Percentiles rank a stretch among this genome's conserved stretches.
Conservation (phyloP, 441 rosid genomes). For the Pelargonium exstipulatum region DNA sequence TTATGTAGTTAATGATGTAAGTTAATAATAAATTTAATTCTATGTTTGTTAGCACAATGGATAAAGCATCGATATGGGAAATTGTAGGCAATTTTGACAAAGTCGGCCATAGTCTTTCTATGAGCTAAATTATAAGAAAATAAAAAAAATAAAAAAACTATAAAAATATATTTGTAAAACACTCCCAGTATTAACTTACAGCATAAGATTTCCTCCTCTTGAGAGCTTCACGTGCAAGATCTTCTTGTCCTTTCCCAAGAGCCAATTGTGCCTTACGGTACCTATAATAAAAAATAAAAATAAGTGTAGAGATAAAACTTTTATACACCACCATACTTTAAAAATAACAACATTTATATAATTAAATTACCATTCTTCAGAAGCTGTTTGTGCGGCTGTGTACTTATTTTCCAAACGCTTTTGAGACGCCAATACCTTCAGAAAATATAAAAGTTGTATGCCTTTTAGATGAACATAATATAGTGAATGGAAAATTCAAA, state of each 20-base stretch:
- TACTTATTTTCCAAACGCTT: conserved; percentile 86
- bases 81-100: no score
- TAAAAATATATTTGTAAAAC: no score
- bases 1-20: no score
- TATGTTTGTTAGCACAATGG: no score
- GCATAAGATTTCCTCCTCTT: conserved; percentile 86
- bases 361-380: conserved; percentile 71
- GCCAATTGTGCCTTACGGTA: conserved; percentile 96
- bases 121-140: no score
- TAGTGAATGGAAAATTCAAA: background rate
- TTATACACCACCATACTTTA: background rate
- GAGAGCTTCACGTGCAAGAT: conserved; percentile 98
- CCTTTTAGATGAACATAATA: conserved; percentile 12
- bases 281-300: conserved; percentile 36
- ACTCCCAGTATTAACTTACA: conserved; percentile 37
- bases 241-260: conserved; percentile 93
- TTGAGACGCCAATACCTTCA: conserved; percentile 89
- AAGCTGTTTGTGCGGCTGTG: conserved; percentile 81
- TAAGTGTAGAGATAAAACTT: background rate
- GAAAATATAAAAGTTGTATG: background rate
- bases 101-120: no score
- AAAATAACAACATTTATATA: conserved; percentile 5
- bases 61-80: no score
- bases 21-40: no score
- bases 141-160: no score